Evolutionary conservation across 345 rosid species (phyloP), one percentile per base, ranked within the genome.

Genomic region (Kandelia obovata): DNA sequence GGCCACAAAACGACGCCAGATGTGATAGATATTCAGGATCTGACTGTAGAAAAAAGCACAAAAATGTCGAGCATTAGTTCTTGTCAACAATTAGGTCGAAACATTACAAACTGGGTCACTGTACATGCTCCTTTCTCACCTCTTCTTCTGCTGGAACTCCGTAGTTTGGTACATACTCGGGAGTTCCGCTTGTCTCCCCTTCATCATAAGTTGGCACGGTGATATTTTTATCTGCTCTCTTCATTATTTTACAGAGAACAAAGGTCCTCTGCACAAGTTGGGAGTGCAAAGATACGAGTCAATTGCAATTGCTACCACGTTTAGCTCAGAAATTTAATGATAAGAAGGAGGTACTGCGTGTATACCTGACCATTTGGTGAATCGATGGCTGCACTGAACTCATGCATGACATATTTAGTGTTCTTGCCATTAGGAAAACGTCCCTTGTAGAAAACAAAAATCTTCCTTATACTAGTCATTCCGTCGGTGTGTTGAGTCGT

Each of bases 51-150:
- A 11, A n/a, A 51, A 9, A 62, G 32, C 19, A 64, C 11, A 53
- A 74, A 74, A 74, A 51, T 53, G 63, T 53, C 9, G 27, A 9
- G 23, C 59, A 55, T 25, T 1, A 56, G 30, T 23, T 56, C 27
- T 6, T 15, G 0, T 56, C 28, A 5, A 56, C 16, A 7, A 20
- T 5, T 2, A 8, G 7, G 1, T 25, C 1, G 59, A 13, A 13
- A 27, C 5, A 10, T 56, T 55, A 8, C 5, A 25, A 56, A 8
- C 16, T 27, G 16, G 16, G 17, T 15, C 11, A 23, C 4, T 23
- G 30, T 10, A 26, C 26, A 25, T 21, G 11, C 0, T 27, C 11
- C 11, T 10, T 25, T 23, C 30, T 56, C 17, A 56, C 59, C 59
- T 2, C 58, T 26, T 25, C 59, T 25, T 2, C 58, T 26, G 9